Percentiles rank a stretch among this genome's conserved stretches.
These are phyloP conservation scores for Kazachstania psychrophila DNA, from an alignment of 805 yeast genomes.

Conservation along the genomic window DNA sequence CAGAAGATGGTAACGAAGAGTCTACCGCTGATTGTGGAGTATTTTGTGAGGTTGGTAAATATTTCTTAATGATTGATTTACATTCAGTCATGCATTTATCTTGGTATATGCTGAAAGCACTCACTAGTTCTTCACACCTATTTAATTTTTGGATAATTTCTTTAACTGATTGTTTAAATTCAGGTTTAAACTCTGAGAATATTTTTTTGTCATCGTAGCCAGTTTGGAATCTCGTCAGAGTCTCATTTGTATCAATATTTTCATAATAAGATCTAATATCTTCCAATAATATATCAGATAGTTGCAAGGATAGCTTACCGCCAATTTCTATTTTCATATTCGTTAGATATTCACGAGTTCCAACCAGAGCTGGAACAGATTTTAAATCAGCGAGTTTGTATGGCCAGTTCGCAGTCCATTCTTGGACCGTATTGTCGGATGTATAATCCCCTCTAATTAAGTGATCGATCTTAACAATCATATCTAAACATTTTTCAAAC, in stretches of 20 bases:
- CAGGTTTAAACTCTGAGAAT: slow-evolving; percentile 29
- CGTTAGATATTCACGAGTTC: slow-evolving; percentile 43
- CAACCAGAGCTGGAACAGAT: slow-evolving; percentile 26
- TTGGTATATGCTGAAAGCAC: slow-evolving; percentile 57
- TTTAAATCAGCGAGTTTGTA: slow-evolving; percentile 26
- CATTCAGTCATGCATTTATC: slow-evolving; percentile 62
- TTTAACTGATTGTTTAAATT: slow-evolving; percentile 36
- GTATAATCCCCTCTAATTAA: slow-evolving; percentile 47
- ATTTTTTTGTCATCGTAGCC: slow-evolving; percentile 27
- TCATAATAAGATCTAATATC: slow-evolving; percentile 57
- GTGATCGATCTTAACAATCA: slow-evolving; percentile 47
- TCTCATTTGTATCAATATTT: slow-evolving; percentile 37
- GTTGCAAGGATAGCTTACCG: slow-evolving; percentile 49
- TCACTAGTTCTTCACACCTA: slow-evolving; percentile 49
- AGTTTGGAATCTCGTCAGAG: slow-evolving; percentile 39
- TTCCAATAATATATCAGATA: slow-evolving; percentile 44
- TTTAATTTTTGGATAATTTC: slow-evolving; percentile 47
- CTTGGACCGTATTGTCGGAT: slow-evolving; percentile 19
- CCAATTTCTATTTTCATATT: slow-evolving; percentile 58
- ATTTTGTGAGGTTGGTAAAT: slow-evolving; percentile 39
- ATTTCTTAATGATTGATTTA: slow-evolving; percentile 57
- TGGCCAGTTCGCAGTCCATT: slow-evolving; percentile 36
- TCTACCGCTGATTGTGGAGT: background rate
- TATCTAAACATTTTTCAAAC: slow-evolving; percentile 46
- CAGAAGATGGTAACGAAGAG: slow-evolving; percentile 1